Evolutionary conservation across 306 rosid genomes (phyloP), one percentile per base, ranked within the genome.

Genomic region (Lathyrus tuberosus): DNA sequence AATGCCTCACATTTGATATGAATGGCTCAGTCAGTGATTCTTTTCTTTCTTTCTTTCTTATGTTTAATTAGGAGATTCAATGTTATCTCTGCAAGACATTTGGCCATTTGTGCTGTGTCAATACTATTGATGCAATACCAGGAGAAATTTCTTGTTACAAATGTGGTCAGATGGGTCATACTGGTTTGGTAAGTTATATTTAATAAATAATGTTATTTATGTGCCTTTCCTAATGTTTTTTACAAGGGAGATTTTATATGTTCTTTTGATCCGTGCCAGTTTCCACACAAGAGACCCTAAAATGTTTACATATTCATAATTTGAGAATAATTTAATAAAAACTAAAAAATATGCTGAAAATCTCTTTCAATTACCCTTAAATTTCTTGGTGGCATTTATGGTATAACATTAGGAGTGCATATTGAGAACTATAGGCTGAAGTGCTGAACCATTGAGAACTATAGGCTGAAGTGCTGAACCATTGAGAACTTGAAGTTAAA

Each of bases 31-130:
- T 48, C 14, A 41, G 22, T 74, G 69, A 65, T 47, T 43, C 14
- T 13, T 31, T 47, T 43, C 14, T 13, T 30, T 67, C 7, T 14
- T n/a, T 74, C 44, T 71, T 43, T 13, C 41, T 22, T 67, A 31
- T 72, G 47, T 69, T 68, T 48, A 16, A 76, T 49, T 84, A 94
- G 97, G 96, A 82, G 67, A 80, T 87, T 40, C 85, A 78, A 82
- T 94, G 99, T 69, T 91, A 88, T 75, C 72, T 84, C 47, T 88
- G 99, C 84, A 84, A 89, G 84, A 75, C 40, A 46, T 80, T 86
- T 83, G 99, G 97, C n/a, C 97, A 94, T 75, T 69, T 94, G 51
- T 89, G 99, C 54, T 94, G 99, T 58, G 82, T 76, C 67, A 74
- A 64, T 54, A 62, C 81, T 69, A 75, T 22, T 24, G 77, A 83